Base-by-base conservation (phyloP, 2,329 filamentous ascomycete species). In the Xylaria sp. region DNA sequence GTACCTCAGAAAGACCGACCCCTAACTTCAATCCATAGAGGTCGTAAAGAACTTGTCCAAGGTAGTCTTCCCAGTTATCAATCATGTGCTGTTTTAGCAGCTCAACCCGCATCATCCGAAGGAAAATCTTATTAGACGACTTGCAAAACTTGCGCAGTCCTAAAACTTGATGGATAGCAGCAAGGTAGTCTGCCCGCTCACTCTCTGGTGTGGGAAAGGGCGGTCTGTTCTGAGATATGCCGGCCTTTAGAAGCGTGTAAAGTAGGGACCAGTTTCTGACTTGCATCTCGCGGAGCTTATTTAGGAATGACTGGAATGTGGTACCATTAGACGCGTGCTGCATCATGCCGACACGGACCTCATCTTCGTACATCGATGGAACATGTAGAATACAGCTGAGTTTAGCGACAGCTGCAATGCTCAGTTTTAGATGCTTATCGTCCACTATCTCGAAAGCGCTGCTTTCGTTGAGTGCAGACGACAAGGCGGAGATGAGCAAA, bases 51-150 rank as follows among this genome's bases (percentile, higher is more conserved):
- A 96, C 90, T 76, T 97, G 94, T 7, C 91, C 91, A 17, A 98
- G 86, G 75, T 98, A 94, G 71, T 90, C 89, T 73, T 97, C 94
- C 83, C 92, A 94, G 71, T 92, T 92, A 64, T 94, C 90, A 33
- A 94, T 87, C 57, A 91, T 87, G 69, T 89, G 88, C 72, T 95
- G 85, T 55, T 89, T 89, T 29, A 97, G 84, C 51, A 98, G 84
- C 76, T 99, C 96, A 5, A 92, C 86, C 63, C 94, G 95, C 82
- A 96, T 91, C 78, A 97, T 87, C 76, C 94, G 94, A 29, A 98
- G 84, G 79, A 99, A 96, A 20, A 93, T 88, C 76, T 96, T 95
- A 76, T 94, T 93, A 0, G 93, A 92, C 2, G 87, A 85, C 74
- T 93, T 95, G 84, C 94, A 98, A 77, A 91, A 92, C 69, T 91